Conservation (phyloP, 805 yeast genomes). For the Priceomyces castillae region DNA sequence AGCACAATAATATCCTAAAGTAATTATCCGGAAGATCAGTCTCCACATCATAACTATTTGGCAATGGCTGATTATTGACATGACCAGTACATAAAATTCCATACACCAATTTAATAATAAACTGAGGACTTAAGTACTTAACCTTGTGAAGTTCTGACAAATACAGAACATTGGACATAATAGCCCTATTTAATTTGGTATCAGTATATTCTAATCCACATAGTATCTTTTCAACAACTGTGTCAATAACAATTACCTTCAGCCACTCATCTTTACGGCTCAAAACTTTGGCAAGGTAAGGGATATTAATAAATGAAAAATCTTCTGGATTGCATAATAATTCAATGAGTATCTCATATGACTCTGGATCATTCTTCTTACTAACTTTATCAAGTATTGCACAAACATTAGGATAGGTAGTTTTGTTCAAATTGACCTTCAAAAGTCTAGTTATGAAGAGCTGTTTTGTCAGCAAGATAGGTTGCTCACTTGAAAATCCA, state of each 20-base stretch:
- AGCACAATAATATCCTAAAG: slow-evolving; percentile 61
- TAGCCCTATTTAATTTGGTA: slow-evolving; percentile 53
- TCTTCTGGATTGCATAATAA: slow-evolving; percentile 61
- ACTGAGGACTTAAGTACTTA: slow-evolving; percentile 44
- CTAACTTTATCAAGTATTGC: slow-evolving; percentile 42
- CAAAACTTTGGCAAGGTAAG: slow-evolving; percentile 48
- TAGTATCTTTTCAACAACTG: slow-evolving; percentile 58
- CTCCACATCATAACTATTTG: slow-evolving; percentile 43
- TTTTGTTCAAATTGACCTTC: slow-evolving; percentile 46
- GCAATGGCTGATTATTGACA: slow-evolving; percentile 51
- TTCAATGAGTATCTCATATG: slow-evolving; percentile 28
- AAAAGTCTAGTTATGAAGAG: slow-evolving; percentile 38
- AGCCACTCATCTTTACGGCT: slow-evolving; percentile 36
- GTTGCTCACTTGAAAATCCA: slow-evolving; percentile 10
- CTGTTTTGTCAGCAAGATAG: slow-evolving; percentile 34
- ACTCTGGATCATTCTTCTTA: slow-evolving; percentile 41
- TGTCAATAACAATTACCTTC: slow-evolving; percentile 53
- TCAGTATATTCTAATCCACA: slow-evolving; percentile 65
- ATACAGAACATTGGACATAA: slow-evolving; percentile 61
- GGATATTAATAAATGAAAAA: slow-evolving; percentile 56
- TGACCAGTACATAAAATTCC: slow-evolving; percentile 65
- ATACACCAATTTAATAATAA: slow-evolving; percentile 52
- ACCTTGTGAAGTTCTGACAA: slow-evolving; percentile 55
- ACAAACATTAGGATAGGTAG: slow-evolving; percentile 22
- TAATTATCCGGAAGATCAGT: slow-evolving; percentile 68